Conservation (phyloP, 805 yeast genomes). For the Cyberlindnera xylosilytica region DNA sequence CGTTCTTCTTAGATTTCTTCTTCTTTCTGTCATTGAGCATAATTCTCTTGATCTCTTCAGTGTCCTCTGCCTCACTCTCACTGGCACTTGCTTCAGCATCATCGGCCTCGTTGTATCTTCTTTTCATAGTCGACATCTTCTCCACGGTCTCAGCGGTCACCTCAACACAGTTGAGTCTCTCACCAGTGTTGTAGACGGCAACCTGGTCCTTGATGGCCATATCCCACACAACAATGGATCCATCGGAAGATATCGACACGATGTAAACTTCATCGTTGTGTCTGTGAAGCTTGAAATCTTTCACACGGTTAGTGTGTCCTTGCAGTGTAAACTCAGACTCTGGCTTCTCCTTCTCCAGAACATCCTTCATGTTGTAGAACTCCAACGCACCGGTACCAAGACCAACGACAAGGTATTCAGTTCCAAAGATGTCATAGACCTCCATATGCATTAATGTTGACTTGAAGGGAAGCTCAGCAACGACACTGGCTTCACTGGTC, state of each 20-base stretch:
- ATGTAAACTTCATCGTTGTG: conserved; percentile 45
- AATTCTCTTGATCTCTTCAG: conserved; percentile 55
- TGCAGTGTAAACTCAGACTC: conserved; percentile 56
- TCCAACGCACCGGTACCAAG: conserved; percentile 67
- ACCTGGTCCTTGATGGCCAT: conserved; percentile 65
- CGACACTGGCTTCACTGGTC: conserved; percentile 58
- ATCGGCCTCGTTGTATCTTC: conserved; percentile 39
- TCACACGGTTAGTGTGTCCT: conserved; percentile 86
- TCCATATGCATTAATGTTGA: conserved; percentile 69
- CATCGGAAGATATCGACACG: conserved; percentile 88
- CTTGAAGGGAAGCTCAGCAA: conserved; percentile 48
- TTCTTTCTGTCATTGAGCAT: conserved; percentile 39
- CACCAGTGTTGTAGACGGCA: conserved; percentile 89
- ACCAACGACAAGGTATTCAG: conserved; percentile 63
- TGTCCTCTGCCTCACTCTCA: conserved; percentile 75
- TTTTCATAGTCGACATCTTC: conserved; percentile 65
- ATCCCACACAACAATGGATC: conserved; percentile 91
- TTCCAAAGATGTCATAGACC: conserved; percentile 40
- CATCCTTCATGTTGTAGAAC: conserved; percentile 44
- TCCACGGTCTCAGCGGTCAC: conserved; percentile 77
- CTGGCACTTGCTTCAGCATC: conserved; percentile 44
- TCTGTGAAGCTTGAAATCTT: conserved; percentile 59
- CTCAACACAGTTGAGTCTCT: conserved; percentile 83
- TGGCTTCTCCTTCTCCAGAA: conserved; percentile 30
- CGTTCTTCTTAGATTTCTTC: conserved; percentile 38